phyloP scores from a whole-genome alignment of 2,329 filamentous ascomycete genomes.

The Trichoderma sp. region DNA sequence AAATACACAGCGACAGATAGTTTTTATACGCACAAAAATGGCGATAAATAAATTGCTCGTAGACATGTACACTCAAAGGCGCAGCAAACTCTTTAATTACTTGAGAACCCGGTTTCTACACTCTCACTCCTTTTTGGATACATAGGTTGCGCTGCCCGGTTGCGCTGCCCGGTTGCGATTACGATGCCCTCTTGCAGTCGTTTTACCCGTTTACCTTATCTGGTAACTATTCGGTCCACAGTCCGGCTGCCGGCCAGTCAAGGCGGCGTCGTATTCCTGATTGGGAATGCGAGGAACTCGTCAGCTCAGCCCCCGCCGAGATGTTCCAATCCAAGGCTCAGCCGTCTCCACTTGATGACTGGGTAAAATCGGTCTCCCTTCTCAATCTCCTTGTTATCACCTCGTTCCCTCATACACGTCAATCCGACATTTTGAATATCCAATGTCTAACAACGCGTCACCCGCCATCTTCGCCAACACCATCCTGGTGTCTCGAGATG shows the following conservation, averaged over 20 bases:
- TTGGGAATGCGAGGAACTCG: not conserved
- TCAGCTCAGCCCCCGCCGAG: not conserved
- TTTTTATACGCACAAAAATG: not conserved
- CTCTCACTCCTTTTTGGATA: not conserved
- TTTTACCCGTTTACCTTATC: not conserved
- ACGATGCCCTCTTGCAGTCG: not conserved
- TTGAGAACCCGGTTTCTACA: not conserved
- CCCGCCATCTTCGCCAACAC: not conserved
- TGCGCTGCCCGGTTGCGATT: not conserved
- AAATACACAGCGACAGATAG: not conserved
- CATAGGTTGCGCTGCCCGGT: not conserved
- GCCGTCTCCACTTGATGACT: not conserved
- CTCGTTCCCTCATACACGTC: not conserved
- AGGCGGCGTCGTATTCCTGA: not conserved
- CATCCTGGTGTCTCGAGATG: not conserved
- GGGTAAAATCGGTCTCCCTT: not conserved
- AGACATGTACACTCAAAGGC: not conserved
- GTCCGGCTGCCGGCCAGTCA: not conserved
- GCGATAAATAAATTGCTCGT: not conserved
- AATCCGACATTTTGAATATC: not conserved
- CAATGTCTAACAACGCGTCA: not conserved
- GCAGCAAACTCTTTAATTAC: not conserved
- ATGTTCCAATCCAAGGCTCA: not conserved
- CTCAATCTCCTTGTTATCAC: not conserved
- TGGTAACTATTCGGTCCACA: not conserved